Conservation (phyloP, 2,329 filamentous ascomycete species). For the Gnomoniopsis smithogilvyi region DNA sequence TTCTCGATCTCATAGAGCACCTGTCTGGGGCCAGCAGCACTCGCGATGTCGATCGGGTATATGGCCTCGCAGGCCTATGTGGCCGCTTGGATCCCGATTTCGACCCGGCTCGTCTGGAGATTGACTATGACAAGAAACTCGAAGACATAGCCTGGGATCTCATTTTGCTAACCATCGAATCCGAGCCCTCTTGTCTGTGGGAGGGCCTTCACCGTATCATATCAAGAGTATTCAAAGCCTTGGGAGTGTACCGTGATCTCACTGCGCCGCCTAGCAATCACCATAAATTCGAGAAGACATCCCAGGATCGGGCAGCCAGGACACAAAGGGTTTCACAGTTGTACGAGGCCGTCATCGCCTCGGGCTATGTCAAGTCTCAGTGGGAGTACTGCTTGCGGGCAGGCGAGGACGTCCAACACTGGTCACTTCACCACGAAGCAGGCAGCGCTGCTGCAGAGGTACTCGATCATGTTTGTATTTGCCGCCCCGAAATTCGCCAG, state of each 20-base stretch:
- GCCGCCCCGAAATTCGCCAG: background rate
- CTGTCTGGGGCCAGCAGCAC: background rate
- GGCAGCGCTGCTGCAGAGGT: background rate
- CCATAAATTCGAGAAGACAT: background rate
- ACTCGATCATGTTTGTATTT: background rate
- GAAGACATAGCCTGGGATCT: background rate
- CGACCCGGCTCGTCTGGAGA: background rate
- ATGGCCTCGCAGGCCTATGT: constrained; percentile 1
- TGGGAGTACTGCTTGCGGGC: background rate
- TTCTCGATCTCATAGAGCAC: background rate
- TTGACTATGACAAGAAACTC: constrained; percentile 2
- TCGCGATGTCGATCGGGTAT: background rate
- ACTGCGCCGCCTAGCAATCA: background rate
- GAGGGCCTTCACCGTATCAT: background rate
- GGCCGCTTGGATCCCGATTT: constrained; percentile 2
- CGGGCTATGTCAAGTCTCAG: background rate
- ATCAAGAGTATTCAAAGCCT: background rate
- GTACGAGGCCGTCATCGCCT: background rate
- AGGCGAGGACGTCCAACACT: background rate
- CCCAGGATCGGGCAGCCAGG: background rate
- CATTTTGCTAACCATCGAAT: background rate
- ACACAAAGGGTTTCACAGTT: background rate
- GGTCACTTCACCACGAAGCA: background rate
- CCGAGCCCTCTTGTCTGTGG: background rate
- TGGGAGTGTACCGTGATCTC: background rate